Percentiles rank a stretch among this genome's conserved stretches.
phyloP scores from a whole-genome alignment of 1,284 basidiomycete species.

The Anthracocystis walkeri region DNA sequence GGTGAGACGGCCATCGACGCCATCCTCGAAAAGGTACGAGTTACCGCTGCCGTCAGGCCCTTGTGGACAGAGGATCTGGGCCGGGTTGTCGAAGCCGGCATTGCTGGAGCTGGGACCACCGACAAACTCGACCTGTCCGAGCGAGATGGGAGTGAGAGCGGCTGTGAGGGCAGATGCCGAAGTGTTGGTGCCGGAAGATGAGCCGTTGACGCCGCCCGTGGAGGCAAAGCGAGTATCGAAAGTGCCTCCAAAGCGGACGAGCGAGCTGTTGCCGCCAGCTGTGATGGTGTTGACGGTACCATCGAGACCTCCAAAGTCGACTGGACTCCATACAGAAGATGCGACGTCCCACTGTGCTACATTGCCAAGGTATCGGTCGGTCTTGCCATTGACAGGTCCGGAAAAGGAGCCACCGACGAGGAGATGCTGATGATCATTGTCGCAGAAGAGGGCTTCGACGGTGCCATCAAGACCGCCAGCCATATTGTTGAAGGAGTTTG shows the following conservation, averaged over 20 bases:
- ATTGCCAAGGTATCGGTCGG: slow-evolving; percentile 73
- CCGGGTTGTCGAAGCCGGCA: slow-evolving; percentile 77
- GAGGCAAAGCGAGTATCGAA: slow-evolving; percentile 75
- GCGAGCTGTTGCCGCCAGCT: slow-evolving; percentile 78
- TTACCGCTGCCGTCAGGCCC: slow-evolving; percentile 81
- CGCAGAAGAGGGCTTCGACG: slow-evolving; percentile 84
- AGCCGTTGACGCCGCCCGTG: slow-evolving; percentile 70
- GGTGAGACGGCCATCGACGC: slow-evolving; percentile 78
- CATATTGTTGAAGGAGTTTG: slow-evolving; percentile 40
- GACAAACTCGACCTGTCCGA: slow-evolving; percentile 74
- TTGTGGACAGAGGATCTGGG: slow-evolving; percentile 84
- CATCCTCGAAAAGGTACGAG: slow-evolving; percentile 85
- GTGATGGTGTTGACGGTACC: slow-evolving; percentile 84
- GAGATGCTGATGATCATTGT: slow-evolving; percentile 77
- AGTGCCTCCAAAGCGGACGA: slow-evolving; percentile 87
- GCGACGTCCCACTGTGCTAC: slow-evolving; percentile 83
- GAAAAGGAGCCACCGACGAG: slow-evolving; percentile 87
- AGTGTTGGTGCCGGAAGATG: slow-evolving; percentile 71
- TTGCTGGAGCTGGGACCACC: slow-evolving; percentile 79
- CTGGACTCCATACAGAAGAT: slow-evolving; percentile 77
- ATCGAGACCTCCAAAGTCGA: slow-evolving; percentile 84
- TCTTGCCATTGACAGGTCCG: slow-evolving; percentile 62
- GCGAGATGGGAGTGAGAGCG: slow-evolving; percentile 69
- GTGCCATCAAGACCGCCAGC: slow-evolving; percentile 73
- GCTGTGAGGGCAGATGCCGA: slow-evolving; percentile 69